Evolutionary conservation across 805 yeast genomes (phyloP).

Genomic region (Cyberlindnera maclurae): DNA sequence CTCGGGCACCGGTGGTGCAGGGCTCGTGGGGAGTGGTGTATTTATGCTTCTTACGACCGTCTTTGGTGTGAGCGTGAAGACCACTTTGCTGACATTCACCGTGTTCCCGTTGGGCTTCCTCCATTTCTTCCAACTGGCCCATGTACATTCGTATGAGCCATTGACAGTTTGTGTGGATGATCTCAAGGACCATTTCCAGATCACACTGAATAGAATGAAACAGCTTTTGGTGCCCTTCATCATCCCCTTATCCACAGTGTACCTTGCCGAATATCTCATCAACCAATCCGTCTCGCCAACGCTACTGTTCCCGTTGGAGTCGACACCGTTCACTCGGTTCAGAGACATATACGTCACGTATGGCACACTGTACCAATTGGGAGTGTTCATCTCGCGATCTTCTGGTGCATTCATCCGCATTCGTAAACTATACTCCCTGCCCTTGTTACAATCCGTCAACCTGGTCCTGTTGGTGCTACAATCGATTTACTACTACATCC

Average conservation of each 20-base stretch:
- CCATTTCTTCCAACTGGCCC: slow-evolving; percentile 26
- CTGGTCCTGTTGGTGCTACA: slow-evolving; percentile 53
- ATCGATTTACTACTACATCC: slow-evolving; percentile 51
- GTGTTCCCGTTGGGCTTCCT: slow-evolving; percentile 48
- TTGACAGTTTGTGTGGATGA: neutral
- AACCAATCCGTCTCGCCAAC: slow-evolving; percentile 94
- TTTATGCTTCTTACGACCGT: slow-evolving; percentile 70
- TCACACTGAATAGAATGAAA: slow-evolving; percentile 23
- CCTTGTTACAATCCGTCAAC: slow-evolving; percentile 62
- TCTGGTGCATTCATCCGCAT: slow-evolving; percentile 64
- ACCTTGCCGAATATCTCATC: slow-evolving; percentile 78
- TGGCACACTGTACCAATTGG: slow-evolving; percentile 84
- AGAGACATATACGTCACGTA: slow-evolving; percentile 89
- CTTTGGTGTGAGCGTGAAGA: slow-evolving; percentile 44
- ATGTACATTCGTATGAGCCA: slow-evolving; percentile 2
- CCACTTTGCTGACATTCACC: slow-evolving; percentile 52
- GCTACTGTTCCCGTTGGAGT: slow-evolving; percentile 63
- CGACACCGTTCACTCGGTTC: slow-evolving; percentile 60
- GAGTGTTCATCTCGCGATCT: slow-evolving; percentile 88
- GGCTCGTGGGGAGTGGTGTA: slow-evolving; percentile 70
- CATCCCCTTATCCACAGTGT: slow-evolving; percentile 79
- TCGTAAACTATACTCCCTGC: slow-evolving; percentile 48
- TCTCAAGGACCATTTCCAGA: slow-evolving; percentile 1
- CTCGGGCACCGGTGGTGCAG: slow-evolving; percentile 96
- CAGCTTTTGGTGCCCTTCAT: slow-evolving; percentile 59